Evolutionary conservation across 805 yeast genomes (phyloP).

Genomic region (Cyberlindnera lachancei): DNA sequence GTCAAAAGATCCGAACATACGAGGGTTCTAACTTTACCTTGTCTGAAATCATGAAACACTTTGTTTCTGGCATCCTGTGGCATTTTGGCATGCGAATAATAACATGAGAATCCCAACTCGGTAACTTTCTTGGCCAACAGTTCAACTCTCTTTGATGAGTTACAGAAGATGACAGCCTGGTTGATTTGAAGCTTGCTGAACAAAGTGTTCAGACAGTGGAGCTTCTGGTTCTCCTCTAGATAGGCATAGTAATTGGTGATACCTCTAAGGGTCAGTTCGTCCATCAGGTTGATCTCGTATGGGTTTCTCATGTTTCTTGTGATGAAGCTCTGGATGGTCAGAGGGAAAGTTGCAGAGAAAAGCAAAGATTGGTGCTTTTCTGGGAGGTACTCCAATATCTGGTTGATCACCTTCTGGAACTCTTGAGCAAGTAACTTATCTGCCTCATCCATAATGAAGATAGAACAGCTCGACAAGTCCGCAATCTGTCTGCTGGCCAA

Average conservation of each 20-base stretch:
- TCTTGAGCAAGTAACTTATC: slow-evolving; percentile 93
- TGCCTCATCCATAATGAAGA: slow-evolving; percentile 97
- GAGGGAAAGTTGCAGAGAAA: slow-evolving; percentile 94
- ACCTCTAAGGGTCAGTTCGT: slow-evolving; percentile 92
- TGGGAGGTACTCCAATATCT: slow-evolving; percentile 78
- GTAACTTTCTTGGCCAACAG: slow-evolving; percentile 92
- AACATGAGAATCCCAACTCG: slow-evolving; percentile 93
- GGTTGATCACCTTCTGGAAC: slow-evolving; percentile 80
- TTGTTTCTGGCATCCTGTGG: slow-evolving; percentile 95
- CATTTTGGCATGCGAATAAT: slow-evolving; percentile 96
- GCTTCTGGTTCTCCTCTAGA: slow-evolving; percentile 92
- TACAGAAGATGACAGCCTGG: slow-evolving; percentile 95
- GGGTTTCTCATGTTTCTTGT: slow-evolving; percentile 85
- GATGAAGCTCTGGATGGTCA: slow-evolving; percentile 89
- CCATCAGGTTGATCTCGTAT: slow-evolving; percentile 95
- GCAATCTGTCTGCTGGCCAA: slow-evolving; percentile 84
- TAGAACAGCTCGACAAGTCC: slow-evolving; percentile 76
- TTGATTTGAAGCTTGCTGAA: slow-evolving; percentile 92
- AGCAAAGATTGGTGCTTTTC: slow-evolving; percentile 72
- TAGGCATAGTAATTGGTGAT: slow-evolving; percentile 97
- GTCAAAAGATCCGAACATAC: slow-evolving; percentile 95
- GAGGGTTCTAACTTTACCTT: slow-evolving; percentile 93
- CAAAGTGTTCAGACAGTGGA: slow-evolving; percentile 91
- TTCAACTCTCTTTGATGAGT: slow-evolving; percentile 94
- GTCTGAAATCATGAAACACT: slow-evolving; percentile 97